These are phyloP conservation scores for Exophiala viscosa DNA, from an alignment of 2,329 filamentous ascomycete genomes.

Conservation along the genomic window DNA sequence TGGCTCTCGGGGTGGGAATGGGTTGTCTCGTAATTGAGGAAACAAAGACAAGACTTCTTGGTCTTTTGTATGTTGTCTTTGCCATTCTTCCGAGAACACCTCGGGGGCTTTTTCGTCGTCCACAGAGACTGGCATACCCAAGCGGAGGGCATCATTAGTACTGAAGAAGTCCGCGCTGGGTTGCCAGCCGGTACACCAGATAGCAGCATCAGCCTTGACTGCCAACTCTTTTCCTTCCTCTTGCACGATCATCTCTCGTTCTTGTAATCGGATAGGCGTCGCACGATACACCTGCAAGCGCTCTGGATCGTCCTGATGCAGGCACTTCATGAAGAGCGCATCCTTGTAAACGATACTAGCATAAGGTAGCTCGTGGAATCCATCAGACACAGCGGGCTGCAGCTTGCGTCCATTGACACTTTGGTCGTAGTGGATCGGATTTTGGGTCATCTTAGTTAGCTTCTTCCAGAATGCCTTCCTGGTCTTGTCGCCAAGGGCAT, in stretches of 20 bases:
- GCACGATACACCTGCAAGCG: slow-evolving; percentile 12
- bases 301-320: slow-evolving; percentile 6
- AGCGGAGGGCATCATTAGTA: not conserved
- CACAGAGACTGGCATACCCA: not conserved
- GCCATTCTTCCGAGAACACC: not conserved
- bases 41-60: not conserved
- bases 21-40: not conserved
- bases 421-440: not conserved
- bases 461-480: slow-evolving; percentile 1
- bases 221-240: not conserved
- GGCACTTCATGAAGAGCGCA: not conserved
- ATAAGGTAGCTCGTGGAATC: slow-evolving; percentile 1
- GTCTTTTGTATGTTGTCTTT: not conserved
- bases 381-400: not conserved
- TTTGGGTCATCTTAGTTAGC: slow-evolving; percentile 1
- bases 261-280: not conserved
- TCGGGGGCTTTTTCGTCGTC: not conserved
- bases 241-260: slow-evolving; percentile 1
- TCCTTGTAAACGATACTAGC: slow-evolving; percentile 3
- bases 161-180: not conserved
- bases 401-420: slow-evolving; percentile 2
- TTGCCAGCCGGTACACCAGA: not conserved
- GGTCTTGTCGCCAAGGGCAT: not conserved
- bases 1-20: not conserved
- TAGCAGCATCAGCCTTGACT: slow-evolving; percentile 1